phyloP scores from a whole-genome alignment of 2,329 filamentous ascomycete genomes.

The Aphanocladium album region DNA sequence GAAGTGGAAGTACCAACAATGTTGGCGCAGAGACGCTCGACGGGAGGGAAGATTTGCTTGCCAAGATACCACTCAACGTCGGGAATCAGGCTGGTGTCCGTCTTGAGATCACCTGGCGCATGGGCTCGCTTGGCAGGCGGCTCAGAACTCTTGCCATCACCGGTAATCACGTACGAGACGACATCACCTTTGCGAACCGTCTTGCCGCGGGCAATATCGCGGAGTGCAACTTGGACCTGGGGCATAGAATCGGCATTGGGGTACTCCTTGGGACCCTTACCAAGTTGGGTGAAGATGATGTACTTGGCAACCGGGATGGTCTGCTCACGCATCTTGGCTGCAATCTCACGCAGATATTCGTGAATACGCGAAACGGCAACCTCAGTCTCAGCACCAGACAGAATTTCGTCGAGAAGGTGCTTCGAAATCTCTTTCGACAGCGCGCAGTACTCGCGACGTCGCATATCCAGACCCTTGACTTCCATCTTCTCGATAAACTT shows the following conservation, averaged over 20 bases:
- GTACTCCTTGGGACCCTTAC: slow-evolving; percentile 89
- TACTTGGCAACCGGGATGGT: slow-evolving; percentile 77
- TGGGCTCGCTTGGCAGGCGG: slow-evolving; percentile 83
- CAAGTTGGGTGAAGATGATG: slow-evolving; percentile 96
- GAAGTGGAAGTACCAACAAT: slow-evolving; percentile 89
- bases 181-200: slow-evolving; percentile 89
- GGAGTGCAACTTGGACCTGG: slow-evolving; percentile 89
- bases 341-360: slow-evolving; percentile 83
- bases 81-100: slow-evolving; percentile 68
- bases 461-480: slow-evolving; percentile 98
- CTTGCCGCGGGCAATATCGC: slow-evolving; percentile 82
- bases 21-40: slow-evolving; percentile 94
- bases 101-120: slow-evolving; percentile 75
- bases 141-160: slow-evolving; percentile 61
- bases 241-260: slow-evolving; percentile 94
- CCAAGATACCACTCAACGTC: slow-evolving; percentile 98
- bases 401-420: slow-evolving; percentile 84
- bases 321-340: slow-evolving; percentile 78
- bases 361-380: slow-evolving; percentile 84
- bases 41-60: slow-evolving; percentile 97
- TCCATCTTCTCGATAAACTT: slow-evolving; percentile 93
- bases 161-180: slow-evolving; percentile 90
- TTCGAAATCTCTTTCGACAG: slow-evolving; percentile 93
- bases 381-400: slow-evolving; percentile 90
- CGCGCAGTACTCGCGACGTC: slow-evolving; percentile 90